Evolutionary conservation across 1,139 yeast species (phyloP), one percentile per base, ranked within the genome.

Genomic region (Lodderomyces orthopsilosis): DNA sequence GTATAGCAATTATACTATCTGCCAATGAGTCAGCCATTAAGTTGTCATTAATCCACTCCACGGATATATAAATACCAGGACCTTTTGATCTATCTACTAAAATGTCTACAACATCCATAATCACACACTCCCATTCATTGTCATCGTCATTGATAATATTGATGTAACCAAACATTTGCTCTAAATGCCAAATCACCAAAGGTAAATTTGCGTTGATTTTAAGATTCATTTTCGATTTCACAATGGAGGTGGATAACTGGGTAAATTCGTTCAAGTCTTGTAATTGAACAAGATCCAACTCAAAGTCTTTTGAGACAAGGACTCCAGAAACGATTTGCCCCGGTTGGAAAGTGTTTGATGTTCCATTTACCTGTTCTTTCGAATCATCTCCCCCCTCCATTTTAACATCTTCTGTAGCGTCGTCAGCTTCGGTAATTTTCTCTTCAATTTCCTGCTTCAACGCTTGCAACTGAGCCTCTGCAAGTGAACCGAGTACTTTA

Each of bases 161-260:
- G 12, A 90, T 77, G 55, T 76, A 80, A 1, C 98, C 98, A 74
- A 93, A 93, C 98, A 94, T 93, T 59, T 91, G 98, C 49, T 86
- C 82, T 49, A 93, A 75, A 60, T 93, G 98, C 89, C 95, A 93
- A 50, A 79, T 77, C 48, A 94, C 79, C 47, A 93, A 71, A 38
- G 87, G 85, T 24, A 87, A 77, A 40, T 86, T 88, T 4, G 97
- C 95, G 59, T 84, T 82, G 40, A 94, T 87, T 43, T 79, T 77
- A 26, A 93, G 68, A 13, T 82, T 75, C 59, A 91, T 96, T 50
- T 86, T 78, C 50, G 95, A 95, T 55, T 83, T 83, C 22, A 93
- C 83, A 10, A 86, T 77, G 2, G 96, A 87, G 0, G 98, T 87
- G 0, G 95, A 83, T 45, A 93, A 71, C 43, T 89, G 94, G 0